These are phyloP conservation scores for Cladosporium sp. DNA, from an alignment of 2,329 filamentous ascomycete species.

Conservation along the genomic window DNA sequence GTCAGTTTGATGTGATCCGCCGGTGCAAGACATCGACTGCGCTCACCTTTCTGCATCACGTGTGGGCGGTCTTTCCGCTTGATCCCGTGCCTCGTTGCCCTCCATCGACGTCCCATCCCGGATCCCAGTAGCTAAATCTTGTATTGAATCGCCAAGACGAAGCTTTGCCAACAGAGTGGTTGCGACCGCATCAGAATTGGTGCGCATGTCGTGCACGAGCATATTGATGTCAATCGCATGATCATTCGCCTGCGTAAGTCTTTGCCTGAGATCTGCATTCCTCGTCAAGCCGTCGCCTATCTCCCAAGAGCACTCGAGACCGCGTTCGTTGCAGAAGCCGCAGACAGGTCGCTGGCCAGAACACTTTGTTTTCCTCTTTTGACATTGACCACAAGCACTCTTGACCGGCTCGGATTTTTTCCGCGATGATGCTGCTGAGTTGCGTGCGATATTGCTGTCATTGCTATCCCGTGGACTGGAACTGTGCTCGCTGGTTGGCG, in stretches of 20 bases:
- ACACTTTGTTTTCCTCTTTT: slow-evolving; percentile 14
- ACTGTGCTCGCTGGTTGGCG: background rate
- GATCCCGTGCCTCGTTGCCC: background rate
- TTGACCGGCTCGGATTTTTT: slow-evolving; percentile 10
- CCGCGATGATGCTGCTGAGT: background rate
- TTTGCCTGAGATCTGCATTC: slow-evolving; percentile 4
- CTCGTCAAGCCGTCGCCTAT: slow-evolving; percentile 5
- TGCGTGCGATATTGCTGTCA: background rate
- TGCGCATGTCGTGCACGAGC: slow-evolving; percentile 5
- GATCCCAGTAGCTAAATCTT: background rate
- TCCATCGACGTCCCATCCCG: background rate
- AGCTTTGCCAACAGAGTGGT: slow-evolving; percentile 11
- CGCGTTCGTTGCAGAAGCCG: background rate
- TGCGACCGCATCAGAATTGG: background rate
- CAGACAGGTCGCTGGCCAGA: slow-evolving; percentile 5
- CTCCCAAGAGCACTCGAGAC: slow-evolving; percentile 9
- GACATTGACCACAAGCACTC: slow-evolving; percentile 3
- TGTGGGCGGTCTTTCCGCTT: background rate
- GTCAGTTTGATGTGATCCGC: background rate
- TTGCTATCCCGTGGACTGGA: background rate
- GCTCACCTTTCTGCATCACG: background rate
- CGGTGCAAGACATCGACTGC: background rate
- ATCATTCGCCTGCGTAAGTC: background rate
- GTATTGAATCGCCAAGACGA: slow-evolving; percentile 3
- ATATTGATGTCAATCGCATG: background rate